phyloP scores from a whole-genome alignment of 1,139 yeast species.

The Zygoascus hellenicus region DNA sequence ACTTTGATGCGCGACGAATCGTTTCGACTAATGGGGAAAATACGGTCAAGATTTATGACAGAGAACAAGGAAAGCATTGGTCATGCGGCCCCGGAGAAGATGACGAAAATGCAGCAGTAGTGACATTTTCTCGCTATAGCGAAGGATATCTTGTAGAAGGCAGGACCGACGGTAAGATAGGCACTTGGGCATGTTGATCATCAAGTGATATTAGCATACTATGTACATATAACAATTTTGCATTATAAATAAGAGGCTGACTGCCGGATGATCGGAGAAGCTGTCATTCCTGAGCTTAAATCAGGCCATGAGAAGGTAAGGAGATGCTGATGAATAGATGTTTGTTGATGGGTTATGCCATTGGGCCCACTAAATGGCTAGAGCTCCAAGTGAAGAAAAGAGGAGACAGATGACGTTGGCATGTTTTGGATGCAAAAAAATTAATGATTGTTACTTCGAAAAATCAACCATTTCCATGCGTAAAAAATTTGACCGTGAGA shows the following conservation, averaged over 20 bases:
- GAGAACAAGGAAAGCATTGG: conserved; percentile 49
- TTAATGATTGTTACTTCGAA: too few species aligned
- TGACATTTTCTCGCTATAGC: conserved; percentile 44
- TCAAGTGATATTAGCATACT: neutral
- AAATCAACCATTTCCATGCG: too few species aligned
- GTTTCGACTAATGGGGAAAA: conserved; percentile 47
- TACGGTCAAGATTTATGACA: conserved; percentile 50
- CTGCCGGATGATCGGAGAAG: neutral
- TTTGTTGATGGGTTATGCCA: too few species aligned
- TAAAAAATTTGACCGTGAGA: too few species aligned
- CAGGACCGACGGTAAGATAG: conserved; percentile 50
- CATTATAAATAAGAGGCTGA: neutral
- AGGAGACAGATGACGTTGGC: too few species aligned
- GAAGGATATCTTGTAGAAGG: conserved; percentile 65
- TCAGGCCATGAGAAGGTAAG: too few species aligned
- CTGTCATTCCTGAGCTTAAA: too few species aligned
- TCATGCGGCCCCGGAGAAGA: conserved; percentile 42
- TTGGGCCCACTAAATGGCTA: too few species aligned
- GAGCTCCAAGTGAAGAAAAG: too few species aligned
- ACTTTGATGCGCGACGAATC: conserved; percentile 51
- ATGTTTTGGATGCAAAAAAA: too few species aligned
- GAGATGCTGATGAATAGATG: too few species aligned
- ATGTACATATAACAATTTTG: neutral
- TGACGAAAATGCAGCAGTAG: conserved; percentile 29
- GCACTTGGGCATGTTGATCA: conserved; percentile 50